phyloP scores from a whole-genome alignment of 1,284 basidiomycete genomes.

The Polyporus tsugae region DNA sequence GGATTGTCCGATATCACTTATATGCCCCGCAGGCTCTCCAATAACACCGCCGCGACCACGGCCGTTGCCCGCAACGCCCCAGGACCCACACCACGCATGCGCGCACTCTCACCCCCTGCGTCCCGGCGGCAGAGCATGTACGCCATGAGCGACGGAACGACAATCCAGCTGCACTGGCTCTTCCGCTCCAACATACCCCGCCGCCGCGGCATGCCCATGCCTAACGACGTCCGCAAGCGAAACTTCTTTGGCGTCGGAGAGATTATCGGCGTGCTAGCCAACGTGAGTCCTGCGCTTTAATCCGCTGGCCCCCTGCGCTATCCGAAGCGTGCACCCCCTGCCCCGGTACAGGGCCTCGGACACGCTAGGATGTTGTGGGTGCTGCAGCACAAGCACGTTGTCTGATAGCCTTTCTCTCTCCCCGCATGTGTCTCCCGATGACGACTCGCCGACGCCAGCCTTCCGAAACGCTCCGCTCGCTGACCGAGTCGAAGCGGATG shows the following conservation, averaged over 20 bases:
- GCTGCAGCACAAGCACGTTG: slow-evolving; percentile 21
- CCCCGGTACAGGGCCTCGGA: not conserved
- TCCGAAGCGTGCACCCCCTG: slow-evolving; percentile 1
- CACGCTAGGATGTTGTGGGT: slow-evolving; percentile 3
- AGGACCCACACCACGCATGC: slow-evolving; percentile 36
- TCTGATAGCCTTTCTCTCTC: slow-evolving; percentile 24
- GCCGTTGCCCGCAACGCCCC: slow-evolving; percentile 27
- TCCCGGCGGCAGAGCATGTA: slow-evolving; percentile 39
- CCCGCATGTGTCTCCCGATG: slow-evolving; percentile 1
- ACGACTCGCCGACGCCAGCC: slow-evolving; percentile 55
- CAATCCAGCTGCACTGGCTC: slow-evolving; percentile 63
- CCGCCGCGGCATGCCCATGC: slow-evolving; percentile 63
- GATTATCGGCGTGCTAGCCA: slow-evolving; percentile 77
- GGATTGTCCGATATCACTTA: slow-evolving; percentile 20
- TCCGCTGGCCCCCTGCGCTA: not conserved
- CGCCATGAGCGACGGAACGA: slow-evolving; percentile 31
- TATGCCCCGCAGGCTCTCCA: slow-evolving; percentile 35
- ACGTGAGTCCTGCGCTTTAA: slow-evolving; percentile 54
- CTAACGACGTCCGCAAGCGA: slow-evolving; percentile 65
- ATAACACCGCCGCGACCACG: slow-evolving; percentile 28
- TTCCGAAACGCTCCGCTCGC: slow-evolving; percentile 76
- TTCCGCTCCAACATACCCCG: slow-evolving; percentile 77
- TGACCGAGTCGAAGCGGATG: slow-evolving; percentile 77
- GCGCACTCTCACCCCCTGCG: slow-evolving; percentile 32
- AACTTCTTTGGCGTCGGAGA: slow-evolving; percentile 84